Evolutionary conservation across 2,329 filamentous ascomycete species (phyloP), one percentile per base, ranked within the genome.

Genomic region (Phyllosticta paracitricarpa): DNA sequence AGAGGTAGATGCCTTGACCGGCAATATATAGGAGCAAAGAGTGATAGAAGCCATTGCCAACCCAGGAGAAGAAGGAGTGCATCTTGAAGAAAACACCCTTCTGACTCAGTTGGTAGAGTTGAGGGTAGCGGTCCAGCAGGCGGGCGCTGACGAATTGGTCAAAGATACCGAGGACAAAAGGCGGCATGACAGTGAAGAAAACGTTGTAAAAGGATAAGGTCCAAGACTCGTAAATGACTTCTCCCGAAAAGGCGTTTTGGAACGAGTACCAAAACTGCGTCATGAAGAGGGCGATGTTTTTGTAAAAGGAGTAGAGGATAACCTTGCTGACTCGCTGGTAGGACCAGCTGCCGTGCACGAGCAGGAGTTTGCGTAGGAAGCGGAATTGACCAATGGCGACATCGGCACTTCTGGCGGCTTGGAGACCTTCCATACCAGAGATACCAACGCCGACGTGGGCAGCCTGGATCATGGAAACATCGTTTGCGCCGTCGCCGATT

Each of bases 391-490:
- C 94, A 71, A 99, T 97, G 8, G 92, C 87, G 55, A 99, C 91
- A 77, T 99, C 94, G 62, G 94, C 94, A 69, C 91, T 96, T 70
- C 94, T 86, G 56, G 94, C 94, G 55, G 94, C 94, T 77, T 99
- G 94, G 0, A 99, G 84, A 81, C 94, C 94, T 81, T 99, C 94
- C 65, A 96, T 84, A 75, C 94, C 94, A 70, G 91, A 96, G 74
- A 99, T 99, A 75, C 94, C 94, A 54, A 99, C 90, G 65, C 94
- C 94, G 66, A 99, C 96, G 72, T 99, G 94, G 12, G 94, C 94
- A 10, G 94, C 94, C 78, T 99, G 94, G 61, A 99, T 99, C 94
- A 99, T 99, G 19, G 93, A 97, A n/a, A 99, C 94, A 70, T 99
- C 94, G 76, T 99, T 99, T 55, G 94, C 94, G 66, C 94, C 94